phyloP scores from a whole-genome alignment of 148 eudicot species.

The Agrostemma githago region DNA sequence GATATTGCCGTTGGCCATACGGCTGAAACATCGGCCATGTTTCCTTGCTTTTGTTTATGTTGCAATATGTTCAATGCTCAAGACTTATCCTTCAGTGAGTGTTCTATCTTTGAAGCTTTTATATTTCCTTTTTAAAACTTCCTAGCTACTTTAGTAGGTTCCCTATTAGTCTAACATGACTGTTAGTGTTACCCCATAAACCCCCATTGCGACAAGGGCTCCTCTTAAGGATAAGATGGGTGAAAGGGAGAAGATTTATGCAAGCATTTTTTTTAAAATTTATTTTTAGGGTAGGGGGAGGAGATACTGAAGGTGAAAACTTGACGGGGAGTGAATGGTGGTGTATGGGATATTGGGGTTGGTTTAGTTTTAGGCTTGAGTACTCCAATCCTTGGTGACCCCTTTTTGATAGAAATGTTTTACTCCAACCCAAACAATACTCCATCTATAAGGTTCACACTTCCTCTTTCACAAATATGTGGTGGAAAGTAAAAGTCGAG shows the following conservation, averaged over 20 bases:
- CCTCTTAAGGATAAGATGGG: neutral
- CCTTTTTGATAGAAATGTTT: no score
- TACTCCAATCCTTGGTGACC: no score
- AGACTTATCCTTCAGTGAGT: slow-evolving; percentile 97
- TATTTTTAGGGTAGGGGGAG: no score
- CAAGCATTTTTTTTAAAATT: neutral
- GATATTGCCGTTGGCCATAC: slow-evolving; percentile 87
- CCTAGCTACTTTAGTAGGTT: neutral
- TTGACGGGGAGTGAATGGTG: no score
- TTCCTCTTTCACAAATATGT: no score
- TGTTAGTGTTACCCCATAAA: neutral
- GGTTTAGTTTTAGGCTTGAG: no score
- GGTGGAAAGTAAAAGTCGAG: no score
- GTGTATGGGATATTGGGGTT: no score
- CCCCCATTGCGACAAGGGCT: neutral
- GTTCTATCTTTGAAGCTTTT: neutral
- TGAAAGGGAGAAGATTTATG: neutral
- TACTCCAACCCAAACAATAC: no score
- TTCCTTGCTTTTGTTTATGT: slow-evolving; percentile 83
- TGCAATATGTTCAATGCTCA: slow-evolving; percentile 85
- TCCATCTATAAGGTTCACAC: no score
- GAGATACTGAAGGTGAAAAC: no score
- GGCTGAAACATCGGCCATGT: slow-evolving; percentile 84
- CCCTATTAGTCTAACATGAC: neutral
- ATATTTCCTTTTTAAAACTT: neutral